Evolutionary conservation across 371 early-diverging fungal species (phyloP), one percentile per base, ranked within the genome.

Genomic region (Mortierella sp.): DNA sequence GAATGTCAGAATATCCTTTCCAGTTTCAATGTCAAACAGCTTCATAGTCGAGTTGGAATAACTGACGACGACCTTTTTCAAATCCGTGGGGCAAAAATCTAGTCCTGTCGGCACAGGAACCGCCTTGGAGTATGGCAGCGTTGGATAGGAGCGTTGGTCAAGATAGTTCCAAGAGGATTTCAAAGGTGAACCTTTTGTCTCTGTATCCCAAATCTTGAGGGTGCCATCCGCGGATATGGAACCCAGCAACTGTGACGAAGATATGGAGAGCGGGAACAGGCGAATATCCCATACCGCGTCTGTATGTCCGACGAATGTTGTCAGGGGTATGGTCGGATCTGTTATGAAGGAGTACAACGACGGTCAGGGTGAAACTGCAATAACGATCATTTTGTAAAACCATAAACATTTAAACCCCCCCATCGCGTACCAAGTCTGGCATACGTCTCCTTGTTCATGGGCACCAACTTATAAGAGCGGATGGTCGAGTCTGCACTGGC

Each of bases 221-320:
- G 91, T 88, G 0, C 93, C 92, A 80, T 95, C 95, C 17, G 93
- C 90, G 21, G 93, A 90, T 5, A 90, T 91, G 2, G 94, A 93
- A 6, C 90, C 93, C 11, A 96, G 79, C 17, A 90, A 53, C 37
- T 68, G 58, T 42, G 79, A 66, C 9, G 72, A 61, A 50, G 59
- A 76, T 34, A 24, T 68, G 42, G 23, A 81, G 51, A 73, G 37
- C 6, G 92, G 90, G 63, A 90, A 91, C 8, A 92, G 65, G 57
- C 89, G 87, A 50, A 94, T 79, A 61, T 93, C 93, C 97, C 97
- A 96, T 15, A 96, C 87, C 2, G 89, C 87, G 71, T 95, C 94
- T 0, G 93, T 90, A 69, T 95, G 95, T 1, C 93, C 94, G 14
- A 91, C 84, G 59, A 85, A 91, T 2, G 88, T 89, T 9, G 88